These are phyloP conservation scores for Aurinia saxatilis DNA, from an alignment of 345 rosid genomes.

Conservation along the genomic window DNA sequence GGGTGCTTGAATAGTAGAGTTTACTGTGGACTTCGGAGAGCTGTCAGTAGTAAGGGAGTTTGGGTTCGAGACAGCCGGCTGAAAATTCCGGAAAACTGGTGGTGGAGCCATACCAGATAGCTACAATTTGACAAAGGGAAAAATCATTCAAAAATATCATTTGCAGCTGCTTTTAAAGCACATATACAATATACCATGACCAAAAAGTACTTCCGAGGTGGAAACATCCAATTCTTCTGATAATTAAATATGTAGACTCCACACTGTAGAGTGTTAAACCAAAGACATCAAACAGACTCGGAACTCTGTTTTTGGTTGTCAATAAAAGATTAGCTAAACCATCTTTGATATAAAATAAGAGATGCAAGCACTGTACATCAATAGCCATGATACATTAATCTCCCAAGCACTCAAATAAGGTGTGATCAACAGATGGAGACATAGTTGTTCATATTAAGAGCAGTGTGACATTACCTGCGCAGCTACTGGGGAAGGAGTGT, in stretches of 20 bases:
- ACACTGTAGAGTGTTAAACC: neutral
- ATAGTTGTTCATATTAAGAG: constrained; percentile 1
- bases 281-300: neutral
- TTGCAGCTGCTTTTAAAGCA: constrained; percentile 1
- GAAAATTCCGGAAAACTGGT: constrained; percentile 74
- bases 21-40: constrained; percentile 65
- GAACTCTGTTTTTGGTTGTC: neutral
- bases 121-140: constrained; percentile 38
- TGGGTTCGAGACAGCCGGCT: constrained; percentile 58
- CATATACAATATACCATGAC: constrained; percentile 1
- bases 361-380: neutral
- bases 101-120: constrained; percentile 84
- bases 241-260: neutral
- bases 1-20: constrained; percentile 87
- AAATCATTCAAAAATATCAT: neutral
- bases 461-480: constrained; percentile 51
- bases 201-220: neutral
- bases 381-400: neutral
- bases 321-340: neutral
- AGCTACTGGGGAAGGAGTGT: constrained; percentile 85
- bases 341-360: neutral
- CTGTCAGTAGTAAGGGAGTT: constrained; percentile 44
- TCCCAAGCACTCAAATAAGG: constrained; percentile 1
- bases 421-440: neutral
- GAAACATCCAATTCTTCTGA: neutral